Base-by-base conservation (phyloP, 2,329 filamentous ascomycete species). In the Polytolypa hystricis region DNA sequence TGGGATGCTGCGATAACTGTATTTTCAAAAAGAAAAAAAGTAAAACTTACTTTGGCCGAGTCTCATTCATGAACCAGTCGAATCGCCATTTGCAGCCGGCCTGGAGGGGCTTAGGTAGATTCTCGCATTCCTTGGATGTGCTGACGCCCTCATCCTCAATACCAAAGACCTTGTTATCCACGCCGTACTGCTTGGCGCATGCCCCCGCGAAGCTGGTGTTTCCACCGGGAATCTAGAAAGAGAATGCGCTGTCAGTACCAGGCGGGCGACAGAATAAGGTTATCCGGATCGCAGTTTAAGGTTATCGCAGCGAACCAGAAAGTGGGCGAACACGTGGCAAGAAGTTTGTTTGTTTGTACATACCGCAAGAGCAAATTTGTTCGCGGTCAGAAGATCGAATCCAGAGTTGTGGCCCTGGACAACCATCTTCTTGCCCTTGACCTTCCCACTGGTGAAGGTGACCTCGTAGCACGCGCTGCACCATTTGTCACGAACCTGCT, bases 361-460 rank as follows among this genome's bases (percentile, higher is more conserved):
- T 12, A 33, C 31, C 18, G 16, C 18, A 5, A 33, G n/a, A 11
- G 16, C 12, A 14, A 33, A 33, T 8, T 14, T 16, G 31, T 33
- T 33, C 11, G 19, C 16, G 12, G 16, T 20, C 9, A 11, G 11
- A 6, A 33, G 10, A 15, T 33, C 31, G 31, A 33, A 33, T 5
- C 7, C 16, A 12, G 31, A 20, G 16, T 33, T 33, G 16, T 33
- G 16, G 2, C 17, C 31, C 31, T 33, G 31, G 9, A 33, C 31
- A 16, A 33, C 31, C 31, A 33, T 33, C 18, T 33, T 33, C 31
- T 33, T 20, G 4, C 31, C 31, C 17, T 33, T 33, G 11, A 33
- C 16, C 6, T 4, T 4, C 5, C 9, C 18, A 23, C 31, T 33
- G 17, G 31, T 33, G n/a, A 33, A 33, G 11, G 31, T 33, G 16